Evolutionary conservation across 2,329 filamentous ascomycete species (phyloP), one percentile per base, ranked within the genome.

Genomic region (Trichoderma sp.): DNA sequence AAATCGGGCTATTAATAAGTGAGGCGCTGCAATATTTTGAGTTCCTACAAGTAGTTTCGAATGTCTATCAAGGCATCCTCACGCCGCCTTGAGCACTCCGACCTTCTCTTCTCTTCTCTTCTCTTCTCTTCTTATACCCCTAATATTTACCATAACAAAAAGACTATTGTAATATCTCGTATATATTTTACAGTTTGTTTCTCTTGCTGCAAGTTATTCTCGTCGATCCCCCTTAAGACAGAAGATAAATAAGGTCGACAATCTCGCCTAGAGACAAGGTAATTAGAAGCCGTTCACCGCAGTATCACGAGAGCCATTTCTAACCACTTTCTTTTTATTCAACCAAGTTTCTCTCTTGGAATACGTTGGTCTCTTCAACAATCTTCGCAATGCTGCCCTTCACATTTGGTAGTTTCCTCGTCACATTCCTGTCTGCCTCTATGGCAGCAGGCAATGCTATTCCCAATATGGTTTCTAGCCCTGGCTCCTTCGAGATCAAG

Each of bases 381-480:
- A 17, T 34, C n/a, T 29, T 13, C 13, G 63, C n/a, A 48, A 67
- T 67, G 65, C 65, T 63, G 57, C 64, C 64, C 54, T 13, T 29
- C 22, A 52, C 57, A 19, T 67, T 67, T 25, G 65, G 65, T 35
- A 67, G 57, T 37, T 67, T 67, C 48, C 45, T 67, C 35, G 65
- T 67, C 48, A 61, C 65, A 9, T 29, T 61, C 58, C 65, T 67
- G 45, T 54, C 65, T 37, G 65, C 65, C 65, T 61, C 65, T 37
- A 45, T 67, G 45, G 65, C 65, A 29, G 65, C 65, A 53, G 65
- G 65, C 22, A 67, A 57, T 19, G 65, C 39, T 29, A 54, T 67
- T 59, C 65, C 67, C 53, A 39, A 39, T 32, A 22, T 22, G 7
- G 37, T 15, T 15, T 27, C 67, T 13, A 45, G n/a, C 3, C 22